These are phyloP conservation scores for Colletotrichum chlorophyti DNA, from an alignment of 2,329 filamentous ascomycete genomes.

Conservation along the genomic window DNA sequence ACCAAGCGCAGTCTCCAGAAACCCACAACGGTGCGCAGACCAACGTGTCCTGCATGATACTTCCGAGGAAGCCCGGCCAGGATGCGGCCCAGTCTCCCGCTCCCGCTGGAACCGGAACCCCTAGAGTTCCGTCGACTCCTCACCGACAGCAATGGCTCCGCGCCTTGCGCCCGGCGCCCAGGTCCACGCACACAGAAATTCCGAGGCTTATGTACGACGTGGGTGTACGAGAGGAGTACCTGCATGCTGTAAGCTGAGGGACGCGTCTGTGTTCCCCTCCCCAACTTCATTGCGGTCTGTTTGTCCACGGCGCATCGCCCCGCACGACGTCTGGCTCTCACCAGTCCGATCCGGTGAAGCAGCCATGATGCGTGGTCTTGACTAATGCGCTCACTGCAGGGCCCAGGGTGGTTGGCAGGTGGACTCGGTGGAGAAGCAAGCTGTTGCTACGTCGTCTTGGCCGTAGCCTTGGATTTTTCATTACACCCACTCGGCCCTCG, in stretches of 20 bases:
- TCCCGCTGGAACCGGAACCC: neutral
- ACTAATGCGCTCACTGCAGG: slow-evolving; percentile 19
- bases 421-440: slow-evolving; percentile 10
- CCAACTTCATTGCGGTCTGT: neutral
- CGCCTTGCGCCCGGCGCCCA: neutral
- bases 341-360: slow-evolving; percentile 3
- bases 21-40: neutral
- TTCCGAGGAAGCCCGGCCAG: no score
- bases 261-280: slow-evolving; percentile 1
- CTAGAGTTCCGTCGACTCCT: neutral
- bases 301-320: neutral
- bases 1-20: neutral
- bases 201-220: no score
- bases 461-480: slow-evolving; percentile 4
- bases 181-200: slow-evolving; percentile 7
- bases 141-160: slow-evolving; percentile 19
- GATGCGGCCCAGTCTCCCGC: neutral
- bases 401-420: slow-evolving; percentile 1
- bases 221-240: neutral
- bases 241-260: no score
- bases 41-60: neutral
- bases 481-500: no score
- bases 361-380: slow-evolving; percentile 22
- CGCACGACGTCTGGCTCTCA: neutral
- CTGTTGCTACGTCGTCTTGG: slow-evolving; percentile 1